Conservation (phyloP, 441 rosid species). For the Corymbia citriodora region DNA sequence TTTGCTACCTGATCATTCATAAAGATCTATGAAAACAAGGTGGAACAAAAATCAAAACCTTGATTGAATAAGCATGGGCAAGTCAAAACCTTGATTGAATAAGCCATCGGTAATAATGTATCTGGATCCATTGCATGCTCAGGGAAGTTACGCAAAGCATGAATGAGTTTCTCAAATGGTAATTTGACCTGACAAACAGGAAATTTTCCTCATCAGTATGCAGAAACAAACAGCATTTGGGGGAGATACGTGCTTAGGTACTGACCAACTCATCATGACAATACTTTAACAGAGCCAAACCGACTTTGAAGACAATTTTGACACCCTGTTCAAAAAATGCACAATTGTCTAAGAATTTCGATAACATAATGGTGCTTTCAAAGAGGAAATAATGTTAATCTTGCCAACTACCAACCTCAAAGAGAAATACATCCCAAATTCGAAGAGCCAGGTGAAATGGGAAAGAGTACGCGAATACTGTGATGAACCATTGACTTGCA, state of each 20-base stretch:
- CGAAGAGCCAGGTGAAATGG: conserved; percentile 88
- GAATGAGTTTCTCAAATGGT: conserved; percentile 88
- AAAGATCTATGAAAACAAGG: background rate
- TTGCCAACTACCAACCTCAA: conserved; percentile 48
- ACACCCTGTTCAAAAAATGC: conserved; percentile 54
- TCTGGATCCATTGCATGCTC: conserved; percentile 95
- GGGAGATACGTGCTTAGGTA: conserved; percentile 2
- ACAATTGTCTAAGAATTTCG: background rate
- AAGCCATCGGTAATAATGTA: conserved; percentile 75
- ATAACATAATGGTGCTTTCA: background rate
- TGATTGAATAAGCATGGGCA: conserved; percentile 30
- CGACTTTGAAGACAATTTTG: conserved; percentile 84
- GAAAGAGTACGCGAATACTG: conserved; percentile 85
- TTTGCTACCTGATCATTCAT: conserved; percentile 44
- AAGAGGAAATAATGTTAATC: background rate
- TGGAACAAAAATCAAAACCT: conserved; percentile 36
- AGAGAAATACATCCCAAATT: conserved; percentile 93
- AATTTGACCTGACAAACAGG: conserved; percentile 42
- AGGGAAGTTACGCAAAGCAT: conserved; percentile 79
- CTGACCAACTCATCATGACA: conserved; percentile 88
- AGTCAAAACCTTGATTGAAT: conserved; percentile 65
- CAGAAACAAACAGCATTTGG: background rate
- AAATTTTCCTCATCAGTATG: background rate
- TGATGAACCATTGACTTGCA: conserved; percentile 98
- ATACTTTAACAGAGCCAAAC: conserved; percentile 78